These are phyloP conservation scores for Aurinia saxatilis DNA, from an alignment of 345 rosid species.

Conservation along the genomic window DNA sequence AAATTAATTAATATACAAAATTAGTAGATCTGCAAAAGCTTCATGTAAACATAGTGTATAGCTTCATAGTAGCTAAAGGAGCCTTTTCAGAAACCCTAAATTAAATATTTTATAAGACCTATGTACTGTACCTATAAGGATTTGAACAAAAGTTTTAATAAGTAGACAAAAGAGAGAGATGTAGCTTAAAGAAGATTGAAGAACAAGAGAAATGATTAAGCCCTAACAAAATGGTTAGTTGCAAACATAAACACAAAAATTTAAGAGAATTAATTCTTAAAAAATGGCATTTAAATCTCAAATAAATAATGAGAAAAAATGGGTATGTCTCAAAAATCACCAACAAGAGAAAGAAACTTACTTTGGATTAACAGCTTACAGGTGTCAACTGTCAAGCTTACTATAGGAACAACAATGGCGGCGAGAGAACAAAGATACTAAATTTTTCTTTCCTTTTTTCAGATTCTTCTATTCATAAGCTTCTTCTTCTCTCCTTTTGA, in stretches of 20 bases:
- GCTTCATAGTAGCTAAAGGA: conserved; percentile 23
- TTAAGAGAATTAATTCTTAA: background rate
- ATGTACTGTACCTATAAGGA: background rate
- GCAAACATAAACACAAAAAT: background rate
- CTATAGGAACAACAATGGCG: conserved; percentile 28
- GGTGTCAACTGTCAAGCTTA: conserved; percentile 33
- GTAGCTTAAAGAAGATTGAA: background rate
- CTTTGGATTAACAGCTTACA: conserved; percentile 25
- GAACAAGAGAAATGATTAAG: background rate
- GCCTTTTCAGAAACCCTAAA: conserved; percentile 32
- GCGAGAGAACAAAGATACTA: background rate
- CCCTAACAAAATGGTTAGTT: conserved; percentile 22
- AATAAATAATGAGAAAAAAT: background rate
- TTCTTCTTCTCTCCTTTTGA: background rate
- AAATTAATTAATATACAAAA: background rate
- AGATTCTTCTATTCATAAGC: background rate
- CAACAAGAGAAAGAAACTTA: conserved; percentile 29
- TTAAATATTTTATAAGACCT: background rate
- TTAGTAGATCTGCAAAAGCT: conserved; percentile 24
- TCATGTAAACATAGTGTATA: conserved; percentile 15
- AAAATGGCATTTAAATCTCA: background rate
- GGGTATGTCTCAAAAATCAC: conserved; percentile 26
- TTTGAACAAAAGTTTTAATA: background rate
- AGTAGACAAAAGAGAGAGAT: background rate
- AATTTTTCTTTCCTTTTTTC: background rate